Percentiles rank a stretch among this genome's conserved stretches.
phyloP scores from a whole-genome alignment of 192 early-diverging fungal genomes.

The Coemansia sp. region DNA sequence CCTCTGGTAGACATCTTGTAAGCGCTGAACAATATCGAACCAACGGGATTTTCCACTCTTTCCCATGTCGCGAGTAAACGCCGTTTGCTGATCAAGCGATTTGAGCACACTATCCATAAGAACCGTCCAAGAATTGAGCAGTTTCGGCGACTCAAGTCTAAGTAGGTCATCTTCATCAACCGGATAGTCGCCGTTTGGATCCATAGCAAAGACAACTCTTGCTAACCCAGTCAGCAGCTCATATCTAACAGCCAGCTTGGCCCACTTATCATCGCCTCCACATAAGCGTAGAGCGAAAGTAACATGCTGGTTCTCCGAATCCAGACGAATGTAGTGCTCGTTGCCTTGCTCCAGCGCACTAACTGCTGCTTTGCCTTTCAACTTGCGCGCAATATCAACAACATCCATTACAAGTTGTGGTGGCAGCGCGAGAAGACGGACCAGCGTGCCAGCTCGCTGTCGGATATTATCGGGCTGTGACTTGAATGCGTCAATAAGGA shows the following conservation, averaged over 20 bases:
- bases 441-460: conserved; percentile 38
- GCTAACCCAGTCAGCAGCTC: conserved; percentile 29
- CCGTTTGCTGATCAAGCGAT: conserved; percentile 28
- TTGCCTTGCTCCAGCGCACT: conserved; percentile 21
- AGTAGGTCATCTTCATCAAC: neutral
- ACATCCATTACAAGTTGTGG: conserved; percentile 49
- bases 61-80: conserved; percentile 49
- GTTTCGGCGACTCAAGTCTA: neutral
- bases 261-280: conserved; percentile 8
- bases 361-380: conserved; percentile 14
- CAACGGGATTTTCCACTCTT: conserved; percentile 47
- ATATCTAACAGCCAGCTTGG: conserved; percentile 23
- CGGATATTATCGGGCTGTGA: conserved; percentile 23
- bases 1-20: conserved; percentile 12
- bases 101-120: conserved; percentile 17
- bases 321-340: conserved; percentile 33
- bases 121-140: conserved; percentile 18
- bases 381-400: conserved; percentile 27
- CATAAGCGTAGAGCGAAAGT: conserved; percentile 21
- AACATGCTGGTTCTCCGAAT: conserved; percentile 12
- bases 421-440: conserved; percentile 41
- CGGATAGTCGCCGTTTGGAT: neutral
- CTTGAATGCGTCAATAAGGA: conserved; percentile 29
- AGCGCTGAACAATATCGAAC: conserved; percentile 29
- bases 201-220: conserved; percentile 8